Percentiles rank a stretch among this genome's conserved stretches.
Evolutionary conservation across 2,329 filamentous ascomycete species (phyloP).

Genomic region (Neopestalotiopsis rosae): DNA sequence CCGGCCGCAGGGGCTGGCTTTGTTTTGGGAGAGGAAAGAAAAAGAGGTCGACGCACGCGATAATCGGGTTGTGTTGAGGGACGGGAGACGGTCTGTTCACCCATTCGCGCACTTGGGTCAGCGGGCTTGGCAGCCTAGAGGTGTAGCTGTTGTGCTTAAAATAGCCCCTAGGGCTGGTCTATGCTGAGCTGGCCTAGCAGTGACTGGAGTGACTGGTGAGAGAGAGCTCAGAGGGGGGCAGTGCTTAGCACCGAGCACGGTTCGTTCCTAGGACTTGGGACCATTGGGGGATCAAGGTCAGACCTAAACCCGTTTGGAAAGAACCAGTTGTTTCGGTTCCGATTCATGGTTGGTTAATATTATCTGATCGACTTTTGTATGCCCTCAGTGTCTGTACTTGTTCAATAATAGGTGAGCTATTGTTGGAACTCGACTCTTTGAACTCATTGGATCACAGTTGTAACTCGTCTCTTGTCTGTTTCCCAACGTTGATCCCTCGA

Average conservation of each 20-base stretch:
- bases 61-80: background rate
- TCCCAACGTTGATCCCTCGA: background rate
- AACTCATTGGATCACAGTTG: background rate
- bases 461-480: background rate
- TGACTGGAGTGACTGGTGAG: too few relatives aligned
- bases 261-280: background rate
- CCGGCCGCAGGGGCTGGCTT: background rate
- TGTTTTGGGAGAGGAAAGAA: background rate
- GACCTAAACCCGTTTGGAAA: background rate
- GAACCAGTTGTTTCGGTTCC: background rate
- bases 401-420: background rate
- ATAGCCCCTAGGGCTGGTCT: constrained; percentile 1
- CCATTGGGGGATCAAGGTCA: background rate
- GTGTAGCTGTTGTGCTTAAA: background rate
- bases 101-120: too few relatives aligned
- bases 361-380: background rate
- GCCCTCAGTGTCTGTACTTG: background rate
- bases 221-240: background rate
- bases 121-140: background rate
- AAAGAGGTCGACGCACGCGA: background rate
- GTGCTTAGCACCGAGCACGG: background rate
- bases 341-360: background rate
- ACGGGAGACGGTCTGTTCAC: too few relatives aligned
- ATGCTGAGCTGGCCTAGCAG: background rate
- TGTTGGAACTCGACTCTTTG: background rate